These are phyloP conservation scores for Auricularia sp. DNA, from an alignment of 768 basidiomycete species.

Conservation along the genomic window DNA sequence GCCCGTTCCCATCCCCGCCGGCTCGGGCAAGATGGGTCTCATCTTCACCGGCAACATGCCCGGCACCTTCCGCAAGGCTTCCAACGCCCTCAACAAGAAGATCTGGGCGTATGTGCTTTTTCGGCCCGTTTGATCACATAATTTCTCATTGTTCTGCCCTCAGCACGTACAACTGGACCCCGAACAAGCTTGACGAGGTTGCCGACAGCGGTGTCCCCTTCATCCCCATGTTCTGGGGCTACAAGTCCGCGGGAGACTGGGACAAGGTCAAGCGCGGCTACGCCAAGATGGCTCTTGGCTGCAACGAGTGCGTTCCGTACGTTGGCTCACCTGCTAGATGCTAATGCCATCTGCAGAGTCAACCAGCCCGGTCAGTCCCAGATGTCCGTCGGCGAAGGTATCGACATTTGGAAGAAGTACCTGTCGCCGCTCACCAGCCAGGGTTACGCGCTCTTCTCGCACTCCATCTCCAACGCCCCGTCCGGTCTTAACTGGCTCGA, in stretches of 20 bases:
- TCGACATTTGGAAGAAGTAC: neutral
- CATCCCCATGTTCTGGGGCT: conserved; percentile 2
- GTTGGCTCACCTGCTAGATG: neutral
- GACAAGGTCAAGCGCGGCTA: neutral
- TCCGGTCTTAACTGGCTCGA: neutral
- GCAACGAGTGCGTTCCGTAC: neutral
- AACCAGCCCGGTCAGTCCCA: neutral
- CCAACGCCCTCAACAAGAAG: neutral
- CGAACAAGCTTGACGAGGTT: neutral
- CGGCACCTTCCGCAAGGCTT: neutral
- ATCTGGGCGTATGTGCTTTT: neutral
- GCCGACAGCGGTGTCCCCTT: neutral
- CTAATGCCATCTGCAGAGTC: neutral
- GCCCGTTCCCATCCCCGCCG: neutral
- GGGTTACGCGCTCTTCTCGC: conserved; percentile 1
- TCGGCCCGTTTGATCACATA: neutral
- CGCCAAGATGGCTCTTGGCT: conserved; percentile 1
- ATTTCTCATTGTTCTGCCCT: neutral
- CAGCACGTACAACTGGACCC: conserved; percentile 1
- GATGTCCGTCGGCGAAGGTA: neutral
- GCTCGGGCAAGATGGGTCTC: neutral
- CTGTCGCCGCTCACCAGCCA: neutral
- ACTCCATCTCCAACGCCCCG: neutral
- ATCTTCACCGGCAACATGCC: neutral
- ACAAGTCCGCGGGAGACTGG: neutral